Base-by-base conservation (phyloP, 2,329 filamentous ascomycete genomes). In the Exophiala sp. region DNA sequence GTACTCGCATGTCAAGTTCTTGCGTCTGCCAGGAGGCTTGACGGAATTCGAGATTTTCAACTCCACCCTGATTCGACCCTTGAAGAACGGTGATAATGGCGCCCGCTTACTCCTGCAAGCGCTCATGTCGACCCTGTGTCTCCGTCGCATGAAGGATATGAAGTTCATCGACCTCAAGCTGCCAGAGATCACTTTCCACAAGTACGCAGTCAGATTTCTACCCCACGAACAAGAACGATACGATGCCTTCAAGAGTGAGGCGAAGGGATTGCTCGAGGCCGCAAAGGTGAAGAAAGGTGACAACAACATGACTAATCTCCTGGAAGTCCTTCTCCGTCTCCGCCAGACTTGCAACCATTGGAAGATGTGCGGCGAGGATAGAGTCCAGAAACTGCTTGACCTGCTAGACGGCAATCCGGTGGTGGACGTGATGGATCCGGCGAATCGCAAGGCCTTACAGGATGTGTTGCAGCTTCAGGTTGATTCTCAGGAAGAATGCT, bases 261-360 rank as follows among this genome's bases (percentile, higher is more conserved):
- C 88, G 1, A 81, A 86, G 60, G 85, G 86, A 2, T 80, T 82
- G 16, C 53, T 66, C 61, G 57, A 72, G 62, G 59, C 69, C 64
- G 39, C 70, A 62, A 57, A 71, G 65, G 11, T 66, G 60, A 62
- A 66, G 56, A 64, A 66, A 21, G 69, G 69, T 34, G 66, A 74
- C 60, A 73, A 79, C 2, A 76, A 76, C 1, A 94, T 93, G 63
- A 81, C 85, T 7, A 79, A 84, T 60, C 75, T 95, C 1, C 76
- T 95, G 9, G 88, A 95, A 66, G 79, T 89, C 13, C 75, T 95
- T 3, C 78, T 95, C 4, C 82, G 90, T 10, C 79, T 95, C 58
- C 80, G 90, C 14, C 89, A 95, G 68, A 79, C 86, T 65, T 95
- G 89, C 68, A 89, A 91, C 58, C 89, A 95, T 65, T 94, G 88